phyloP scores from a whole-genome alignment of 176 grass and related monocot genomes.

The Aechmea fasciata region DNA sequence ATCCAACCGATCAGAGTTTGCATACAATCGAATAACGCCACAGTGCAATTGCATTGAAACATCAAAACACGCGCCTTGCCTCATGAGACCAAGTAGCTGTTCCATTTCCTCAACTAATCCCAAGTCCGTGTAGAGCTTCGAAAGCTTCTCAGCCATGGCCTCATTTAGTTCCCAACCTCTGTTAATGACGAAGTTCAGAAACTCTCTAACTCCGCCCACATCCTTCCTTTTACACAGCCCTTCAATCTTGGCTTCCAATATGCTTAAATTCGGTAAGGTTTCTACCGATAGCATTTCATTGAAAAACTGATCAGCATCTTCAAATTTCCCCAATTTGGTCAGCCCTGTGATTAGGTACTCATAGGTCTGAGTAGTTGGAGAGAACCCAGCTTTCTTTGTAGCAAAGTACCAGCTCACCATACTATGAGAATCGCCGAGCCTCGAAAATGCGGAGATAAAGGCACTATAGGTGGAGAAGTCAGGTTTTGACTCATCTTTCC shows the following conservation, averaged over 20 bases:
- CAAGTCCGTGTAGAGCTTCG: slow-evolving; percentile 21
- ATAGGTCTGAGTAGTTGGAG: slow-evolving; percentile 26
- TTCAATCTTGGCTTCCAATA: slow-evolving; percentile 38
- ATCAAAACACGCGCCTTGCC: slow-evolving; percentile 5
- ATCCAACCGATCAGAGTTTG: slow-evolving; percentile 25
- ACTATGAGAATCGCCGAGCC: slow-evolving; percentile 18
- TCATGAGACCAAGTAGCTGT: slow-evolving; percentile 26
- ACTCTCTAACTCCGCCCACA: slow-evolving; percentile 15
- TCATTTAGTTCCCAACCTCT: slow-evolving; percentile 26
- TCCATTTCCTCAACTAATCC: slow-evolving; percentile 29
- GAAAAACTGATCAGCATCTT: slow-evolving; percentile 31
- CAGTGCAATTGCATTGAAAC: slow-evolving; percentile 26
- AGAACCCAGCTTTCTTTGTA: slow-evolving; percentile 41
- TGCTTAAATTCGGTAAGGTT: slow-evolving; percentile 29
- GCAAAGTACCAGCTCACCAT: slow-evolving; percentile 42
- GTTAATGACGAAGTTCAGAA: slow-evolving; percentile 16
- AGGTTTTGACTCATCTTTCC: slow-evolving; percentile 19
- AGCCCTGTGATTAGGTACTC: slow-evolving; percentile 42
- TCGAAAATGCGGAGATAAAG: slow-evolving; percentile 35
- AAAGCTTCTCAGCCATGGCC: slow-evolving; percentile 21
- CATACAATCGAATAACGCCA: slow-evolving; percentile 43
- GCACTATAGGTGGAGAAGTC: slow-evolving; percentile 31
- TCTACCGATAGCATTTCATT: slow-evolving; percentile 31
- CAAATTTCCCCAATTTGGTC: slow-evolving; percentile 22
- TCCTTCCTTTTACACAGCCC: slow-evolving; percentile 26